phyloP scores from a whole-genome alignment of 2,329 filamentous ascomycete species.

The Trichoderma asperellum region DNA sequence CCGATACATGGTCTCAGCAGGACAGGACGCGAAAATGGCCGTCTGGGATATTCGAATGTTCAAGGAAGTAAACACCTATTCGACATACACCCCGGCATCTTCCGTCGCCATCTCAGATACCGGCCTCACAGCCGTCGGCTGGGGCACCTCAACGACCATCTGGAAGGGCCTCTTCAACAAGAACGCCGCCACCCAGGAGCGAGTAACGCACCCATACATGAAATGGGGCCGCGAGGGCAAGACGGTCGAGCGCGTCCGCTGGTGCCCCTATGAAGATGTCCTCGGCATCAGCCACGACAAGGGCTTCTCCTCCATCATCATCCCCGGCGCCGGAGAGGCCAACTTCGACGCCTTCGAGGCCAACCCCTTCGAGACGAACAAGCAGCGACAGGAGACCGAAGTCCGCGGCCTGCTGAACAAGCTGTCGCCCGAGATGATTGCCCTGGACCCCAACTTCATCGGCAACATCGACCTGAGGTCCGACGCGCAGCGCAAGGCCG shows the following conservation, averaged over 20 bases:
- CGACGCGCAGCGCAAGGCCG: constrained; percentile 74
- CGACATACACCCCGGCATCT: constrained; percentile 78
- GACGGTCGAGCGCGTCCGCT: constrained; percentile 77
- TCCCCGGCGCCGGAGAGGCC: constrained; percentile 93
- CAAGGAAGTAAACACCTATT: constrained; percentile 89
- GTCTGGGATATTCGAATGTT: constrained; percentile 96
- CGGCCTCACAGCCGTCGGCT: constrained; percentile 84
- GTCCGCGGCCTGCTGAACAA: constrained; percentile 92
- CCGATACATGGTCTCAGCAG: constrained; percentile 92
- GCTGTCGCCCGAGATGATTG: constrained; percentile 95
- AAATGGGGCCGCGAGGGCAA: constrained; percentile 86
- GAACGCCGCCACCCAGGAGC: constrained; percentile 69
- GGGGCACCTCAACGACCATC: constrained; percentile 85
- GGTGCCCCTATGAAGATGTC: constrained; percentile 95
- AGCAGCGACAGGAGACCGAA: constrained; percentile 90
- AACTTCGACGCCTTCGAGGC: constrained; percentile 93
- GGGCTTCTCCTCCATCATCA: constrained; percentile 86
- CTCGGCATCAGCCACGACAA: constrained; percentile 82
- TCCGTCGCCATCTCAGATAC: constrained; percentile 88
- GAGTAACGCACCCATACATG: constrained; percentile 89
- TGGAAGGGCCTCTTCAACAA: constrained; percentile 91
- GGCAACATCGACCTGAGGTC: constrained; percentile 84
- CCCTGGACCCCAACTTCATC: constrained; percentile 87
- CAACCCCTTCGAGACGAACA: constrained; percentile 92
- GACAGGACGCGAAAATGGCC: constrained; percentile 89